These are phyloP conservation scores for Pouteria glomerata DNA, from an alignment of 148 eudicot species.

Conservation along the genomic window DNA sequence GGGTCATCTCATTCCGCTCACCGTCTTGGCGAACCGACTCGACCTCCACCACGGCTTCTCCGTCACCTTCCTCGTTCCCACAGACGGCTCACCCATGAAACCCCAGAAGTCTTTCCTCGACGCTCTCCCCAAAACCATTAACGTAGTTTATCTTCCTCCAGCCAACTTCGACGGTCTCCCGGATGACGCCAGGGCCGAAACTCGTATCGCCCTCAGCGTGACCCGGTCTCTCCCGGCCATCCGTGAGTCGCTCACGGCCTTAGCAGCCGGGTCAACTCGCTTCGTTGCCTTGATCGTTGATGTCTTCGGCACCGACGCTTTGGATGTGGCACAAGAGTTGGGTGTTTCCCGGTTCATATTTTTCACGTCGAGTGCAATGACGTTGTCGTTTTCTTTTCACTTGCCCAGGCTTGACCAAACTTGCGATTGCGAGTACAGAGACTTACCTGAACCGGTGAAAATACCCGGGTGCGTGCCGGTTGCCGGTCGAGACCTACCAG, in stretches of 20 bases:
- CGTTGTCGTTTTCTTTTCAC: neutral
- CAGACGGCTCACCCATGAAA: slow-evolving; percentile 16
- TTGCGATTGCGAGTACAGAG: neutral
- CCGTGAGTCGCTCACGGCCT: neutral
- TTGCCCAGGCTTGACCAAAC: neutral
- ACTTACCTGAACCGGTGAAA: neutral
- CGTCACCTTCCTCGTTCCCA: slow-evolving; percentile 39
- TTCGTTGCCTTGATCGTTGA: neutral
- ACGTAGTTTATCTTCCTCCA: slow-evolving; percentile 15
- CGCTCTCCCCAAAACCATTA: slow-evolving; percentile 18
- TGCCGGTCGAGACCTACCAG: neutral
- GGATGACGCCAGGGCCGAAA: neutral
- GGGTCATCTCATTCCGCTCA: slow-evolving; percentile 45
- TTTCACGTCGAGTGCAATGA: neutral
- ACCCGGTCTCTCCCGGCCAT: slow-evolving; percentile 17
- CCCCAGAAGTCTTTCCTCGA: slow-evolving; percentile 15
- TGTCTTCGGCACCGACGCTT: neutral
- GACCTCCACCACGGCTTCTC: slow-evolving; percentile 20
- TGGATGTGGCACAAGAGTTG: neutral
- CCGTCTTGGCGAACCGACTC: slow-evolving; percentile 33
- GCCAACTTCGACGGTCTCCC: slow-evolving; percentile 14
- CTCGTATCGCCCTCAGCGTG: slow-evolving; percentile 8
- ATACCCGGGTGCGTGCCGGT: neutral
- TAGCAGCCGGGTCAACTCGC: slow-evolving; percentile 3
- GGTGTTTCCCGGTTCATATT: neutral